A percentile compares a stretch with the other conserved stretches of the same genome.
Conservation (phyloP, 257 asterid species). For the Przewalskia tangutica region DNA sequence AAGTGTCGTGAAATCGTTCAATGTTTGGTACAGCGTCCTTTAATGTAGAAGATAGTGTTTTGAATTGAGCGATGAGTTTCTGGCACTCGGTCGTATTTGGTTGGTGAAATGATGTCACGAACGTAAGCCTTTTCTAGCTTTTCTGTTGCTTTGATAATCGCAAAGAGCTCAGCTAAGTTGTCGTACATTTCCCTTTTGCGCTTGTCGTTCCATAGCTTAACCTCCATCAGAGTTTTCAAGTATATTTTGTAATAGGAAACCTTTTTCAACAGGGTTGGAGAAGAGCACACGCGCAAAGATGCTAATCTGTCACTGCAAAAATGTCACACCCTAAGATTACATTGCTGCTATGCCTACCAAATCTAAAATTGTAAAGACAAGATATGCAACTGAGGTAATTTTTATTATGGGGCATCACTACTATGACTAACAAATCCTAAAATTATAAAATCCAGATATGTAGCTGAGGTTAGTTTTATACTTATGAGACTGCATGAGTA, state of each 20-base stretch:
- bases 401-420: too few species aligned
- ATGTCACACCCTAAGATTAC: not conserved
- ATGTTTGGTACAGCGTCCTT: slow-evolving; percentile 67
- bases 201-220: slow-evolving; percentile 95
- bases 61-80: slow-evolving; percentile 72
- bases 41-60: slow-evolving; percentile 63
- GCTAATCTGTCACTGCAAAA: slow-evolving; percentile 25
- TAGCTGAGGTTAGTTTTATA: not conserved
- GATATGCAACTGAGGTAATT: not conserved
- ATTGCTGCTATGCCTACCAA: not conserved
- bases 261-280: slow-evolving; percentile 47
- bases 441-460: not conserved
- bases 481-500: not conserved
- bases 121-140: slow-evolving; percentile 89
- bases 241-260: not conserved
- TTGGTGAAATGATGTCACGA: slow-evolving; percentile 54
- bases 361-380: too few species aligned
- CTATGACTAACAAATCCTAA: not conserved
- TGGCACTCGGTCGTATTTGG: slow-evolving; percentile 75
- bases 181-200: slow-evolving; percentile 93
- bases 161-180: slow-evolving; percentile 77
- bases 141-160: slow-evolving; percentile 81
- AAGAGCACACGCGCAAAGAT: slow-evolving; percentile 98
- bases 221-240: slow-evolving; percentile 46
- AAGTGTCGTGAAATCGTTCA: slow-evolving; percentile 75